Percentiles rank a stretch among this genome's conserved stretches.
Evolutionary conservation across 2,329 filamentous ascomycete genomes (phyloP).

Genomic region (Aspergillus ruber): DNA sequence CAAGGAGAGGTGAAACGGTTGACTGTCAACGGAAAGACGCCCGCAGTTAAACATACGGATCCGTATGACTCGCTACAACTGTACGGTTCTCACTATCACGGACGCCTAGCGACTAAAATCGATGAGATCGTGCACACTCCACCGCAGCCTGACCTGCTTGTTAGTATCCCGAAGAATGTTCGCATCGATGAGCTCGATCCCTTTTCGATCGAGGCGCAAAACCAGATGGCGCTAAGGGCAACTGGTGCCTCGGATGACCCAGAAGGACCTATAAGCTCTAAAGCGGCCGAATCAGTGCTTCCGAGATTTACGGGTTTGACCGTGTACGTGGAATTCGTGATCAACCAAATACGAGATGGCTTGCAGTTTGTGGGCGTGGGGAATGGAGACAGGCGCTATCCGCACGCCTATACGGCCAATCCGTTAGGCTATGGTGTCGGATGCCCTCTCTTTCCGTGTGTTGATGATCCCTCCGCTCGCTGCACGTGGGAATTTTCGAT

Average conservation of each 20-base stretch:
- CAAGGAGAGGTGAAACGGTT: slow-evolving; percentile 54
- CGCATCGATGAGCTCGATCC: slow-evolving; percentile 57
- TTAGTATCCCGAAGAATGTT: slow-evolving; percentile 55
- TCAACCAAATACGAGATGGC: slow-evolving; percentile 72
- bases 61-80: slow-evolving; percentile 44
- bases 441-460: slow-evolving; percentile 84
- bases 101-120: slow-evolving; percentile 65
- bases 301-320: slow-evolving; percentile 54
- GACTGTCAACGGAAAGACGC: slow-evolving; percentile 39
- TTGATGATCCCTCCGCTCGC: slow-evolving; percentile 75
- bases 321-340: slow-evolving; percentile 68
- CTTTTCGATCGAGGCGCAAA: slow-evolving; percentile 44
- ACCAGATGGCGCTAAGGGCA: slow-evolving; percentile 38
- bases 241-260: slow-evolving; percentile 31
- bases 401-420: slow-evolving; percentile 85
- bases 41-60: slow-evolving; percentile 34
- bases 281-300: slow-evolving; percentile 31
- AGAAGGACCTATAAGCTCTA: slow-evolving; percentile 29
- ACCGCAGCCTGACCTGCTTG: slow-evolving; percentile 52
- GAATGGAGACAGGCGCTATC: slow-evolving; percentile 72
- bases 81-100: slow-evolving; percentile 64
- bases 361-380: slow-evolving; percentile 86
- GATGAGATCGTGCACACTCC: slow-evolving; percentile 49
- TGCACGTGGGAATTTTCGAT: slow-evolving; percentile 86
- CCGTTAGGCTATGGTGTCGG: slow-evolving; percentile 70